These are phyloP conservation scores for Pleodorina starrii DNA, from an alignment of 139 green algal species.

Conservation along the genomic window DNA sequence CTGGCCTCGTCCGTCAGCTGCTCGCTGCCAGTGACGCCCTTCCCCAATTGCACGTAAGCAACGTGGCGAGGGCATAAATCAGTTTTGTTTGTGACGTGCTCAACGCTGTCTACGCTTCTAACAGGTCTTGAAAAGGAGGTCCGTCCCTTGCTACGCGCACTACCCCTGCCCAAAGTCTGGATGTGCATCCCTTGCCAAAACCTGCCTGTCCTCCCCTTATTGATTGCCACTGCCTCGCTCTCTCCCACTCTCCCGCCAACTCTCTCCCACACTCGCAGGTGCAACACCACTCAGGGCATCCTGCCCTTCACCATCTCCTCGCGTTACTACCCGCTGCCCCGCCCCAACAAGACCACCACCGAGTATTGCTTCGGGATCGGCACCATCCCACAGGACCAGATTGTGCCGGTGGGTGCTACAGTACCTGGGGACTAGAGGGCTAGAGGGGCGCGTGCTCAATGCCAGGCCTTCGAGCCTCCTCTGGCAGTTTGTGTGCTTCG, in stretches of 20 bases:
- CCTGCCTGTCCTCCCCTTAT: no score
- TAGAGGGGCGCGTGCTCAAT: no score
- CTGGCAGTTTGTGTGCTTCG: no score
- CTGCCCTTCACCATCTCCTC: not conserved
- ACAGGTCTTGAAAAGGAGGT: no score
- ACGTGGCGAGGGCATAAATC: no score
- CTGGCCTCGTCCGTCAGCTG: not conserved
- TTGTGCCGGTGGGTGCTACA: not conserved
- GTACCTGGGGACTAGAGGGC: no score
- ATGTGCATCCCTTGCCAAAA: not conserved
- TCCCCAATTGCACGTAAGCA: not conserved
- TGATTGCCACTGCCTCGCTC: not conserved
- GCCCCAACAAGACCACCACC: not conserved
- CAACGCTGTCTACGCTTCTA: no score
- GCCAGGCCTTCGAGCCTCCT: no score
- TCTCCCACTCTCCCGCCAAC: not conserved
- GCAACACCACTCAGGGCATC: not conserved
- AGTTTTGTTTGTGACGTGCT: not conserved
- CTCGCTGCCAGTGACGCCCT: not conserved
- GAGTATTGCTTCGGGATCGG: not conserved
- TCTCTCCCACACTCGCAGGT: no score
- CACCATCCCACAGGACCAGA: not conserved
- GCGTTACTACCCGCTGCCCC: not conserved
- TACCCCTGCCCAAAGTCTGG: not conserved
- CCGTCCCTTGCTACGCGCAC: no score